phyloP scores from a whole-genome alignment of 495 filamentous ascomycete species.

The Letharia lupina region DNA sequence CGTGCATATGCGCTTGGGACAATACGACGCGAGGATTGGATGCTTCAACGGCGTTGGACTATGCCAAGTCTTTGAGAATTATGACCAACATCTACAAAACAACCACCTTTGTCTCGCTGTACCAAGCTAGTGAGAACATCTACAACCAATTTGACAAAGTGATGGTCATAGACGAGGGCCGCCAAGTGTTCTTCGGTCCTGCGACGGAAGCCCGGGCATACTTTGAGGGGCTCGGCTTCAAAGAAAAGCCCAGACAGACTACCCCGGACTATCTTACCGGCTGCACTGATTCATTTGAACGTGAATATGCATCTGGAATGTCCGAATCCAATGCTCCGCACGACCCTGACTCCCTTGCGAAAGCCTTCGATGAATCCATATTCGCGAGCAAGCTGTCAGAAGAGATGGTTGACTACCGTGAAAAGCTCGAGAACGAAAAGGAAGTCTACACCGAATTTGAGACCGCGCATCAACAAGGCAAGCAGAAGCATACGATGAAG shows the following conservation, averaged over 20 bases:
- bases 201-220: slow-evolving; percentile 60
- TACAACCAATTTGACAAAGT: slow-evolving; percentile 85
- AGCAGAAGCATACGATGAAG: not conserved
- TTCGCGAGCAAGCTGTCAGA: not conserved
- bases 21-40: not conserved
- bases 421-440: not conserved
- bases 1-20: not conserved
- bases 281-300: slow-evolving; percentile 74
- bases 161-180: slow-evolving; percentile 69
- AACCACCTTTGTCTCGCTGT: slow-evolving; percentile 34
- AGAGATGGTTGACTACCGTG: not conserved
- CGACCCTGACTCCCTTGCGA: not conserved
- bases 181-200: slow-evolving; percentile 74
- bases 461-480: not conserved
- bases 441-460: not conserved
- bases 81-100: not conserved
- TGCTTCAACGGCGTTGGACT: not conserved
- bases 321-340: not conserved
- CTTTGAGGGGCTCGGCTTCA: slow-evolving; percentile 75
- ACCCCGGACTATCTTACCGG: slow-evolving; percentile 81
- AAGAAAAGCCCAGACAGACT: slow-evolving; percentile 62
- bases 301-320: slow-evolving; percentile 24
- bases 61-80: not conserved
- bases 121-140: slow-evolving; percentile 78
- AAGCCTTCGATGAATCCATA: not conserved